Evolutionary conservation across 139 green algal species (phyloP).

Genomic region (Chlamydomonas sp.): DNA sequence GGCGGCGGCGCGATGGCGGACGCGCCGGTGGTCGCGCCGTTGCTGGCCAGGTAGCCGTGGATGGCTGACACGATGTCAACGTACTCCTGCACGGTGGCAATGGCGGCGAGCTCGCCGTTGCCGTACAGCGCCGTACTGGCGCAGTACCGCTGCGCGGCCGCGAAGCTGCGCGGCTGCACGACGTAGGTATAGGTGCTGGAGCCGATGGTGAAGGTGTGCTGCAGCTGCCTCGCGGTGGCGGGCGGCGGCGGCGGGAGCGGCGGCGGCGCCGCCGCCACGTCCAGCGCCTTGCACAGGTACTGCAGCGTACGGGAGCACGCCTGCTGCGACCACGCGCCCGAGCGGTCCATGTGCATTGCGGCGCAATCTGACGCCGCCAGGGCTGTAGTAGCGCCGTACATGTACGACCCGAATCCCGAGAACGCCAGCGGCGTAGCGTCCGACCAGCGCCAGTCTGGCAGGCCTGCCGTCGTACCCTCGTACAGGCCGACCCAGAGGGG

Average conservation of each 20-base stretch:
- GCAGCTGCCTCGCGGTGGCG: background rate
- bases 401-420: conserved; percentile 26
- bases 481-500: conserved; percentile 26
- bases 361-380: background rate
- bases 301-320: background rate
- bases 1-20: conserved; percentile 32
- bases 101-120: conserved; percentile 5
- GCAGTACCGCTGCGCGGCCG: conserved; percentile 4
- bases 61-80: conserved; percentile 13
- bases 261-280: conserved; percentile 20
- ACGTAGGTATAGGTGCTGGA: conserved; percentile 8
- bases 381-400: background rate
- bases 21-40: conserved; percentile 13
- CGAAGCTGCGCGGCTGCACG: conserved; percentile 14
- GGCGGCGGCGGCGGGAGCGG: conserved; percentile 10
- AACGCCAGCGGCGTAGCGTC: conserved; percentile 10
- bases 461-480: background rate
- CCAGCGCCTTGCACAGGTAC: conserved; percentile 7
- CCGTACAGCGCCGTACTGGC: background rate
- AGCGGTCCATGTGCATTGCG: conserved; percentile 31
- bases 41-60: conserved; percentile 28
- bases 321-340: conserved; percentile 16
- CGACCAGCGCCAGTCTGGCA: conserved; percentile 17
- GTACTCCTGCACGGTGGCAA: conserved; percentile 1
- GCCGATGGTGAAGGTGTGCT: background rate